Evolutionary conservation across 23 red algal species (phyloP), one percentile per base, ranked within the genome.

Genomic region (Gracilaria gracilis): DNA sequence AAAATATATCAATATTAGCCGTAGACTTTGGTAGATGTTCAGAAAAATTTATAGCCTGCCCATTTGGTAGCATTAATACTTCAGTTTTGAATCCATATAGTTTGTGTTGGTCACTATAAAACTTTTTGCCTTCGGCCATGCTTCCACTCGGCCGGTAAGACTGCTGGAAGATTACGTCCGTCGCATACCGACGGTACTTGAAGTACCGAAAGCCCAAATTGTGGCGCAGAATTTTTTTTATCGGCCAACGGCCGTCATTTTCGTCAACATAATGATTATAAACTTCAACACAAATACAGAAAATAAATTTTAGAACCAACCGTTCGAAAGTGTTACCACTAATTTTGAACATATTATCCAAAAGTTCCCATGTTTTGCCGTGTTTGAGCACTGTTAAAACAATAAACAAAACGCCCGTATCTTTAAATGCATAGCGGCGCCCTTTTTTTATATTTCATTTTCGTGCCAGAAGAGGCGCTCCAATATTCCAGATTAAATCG

Each of bases 61-160:
- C 59, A 37, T 16, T 86, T 0, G 36, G 61, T 36, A 86, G 36
- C 4, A 86, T 61, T 21, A 61, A 42, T 0, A 86, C 61, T 69
- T 86, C n/a, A 24, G 34, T 58, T 44, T 86, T 71, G 20, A 29
- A 86, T 4, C 59, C 44, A 36, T 73, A 86, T 4, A 86, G 32
- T 50, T 86, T 71, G 19, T 86, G 82, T 47, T 71, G 70, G 13
- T 57, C 61, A 27, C 40, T 61, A 42, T 65, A 71, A 42, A 9
- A 71, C 0, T 69, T 71, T 40, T 86, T 86, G 0, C 14, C 65
- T 71, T 71, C 44, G 2, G n/a, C 37, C 9, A 86, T n/a, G 16
- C 47, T 86, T 37, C 61, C 61, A 28, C 25, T 28, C 24, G 82
- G 82, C 3, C 82, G 61, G 31, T 71, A 61, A 0, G 58, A 86